Evolutionary conservation across 1,139 yeast genomes (phyloP), one percentile per base, ranked within the genome.

Genomic region (Schwanniomyces etchellsii): DNA sequence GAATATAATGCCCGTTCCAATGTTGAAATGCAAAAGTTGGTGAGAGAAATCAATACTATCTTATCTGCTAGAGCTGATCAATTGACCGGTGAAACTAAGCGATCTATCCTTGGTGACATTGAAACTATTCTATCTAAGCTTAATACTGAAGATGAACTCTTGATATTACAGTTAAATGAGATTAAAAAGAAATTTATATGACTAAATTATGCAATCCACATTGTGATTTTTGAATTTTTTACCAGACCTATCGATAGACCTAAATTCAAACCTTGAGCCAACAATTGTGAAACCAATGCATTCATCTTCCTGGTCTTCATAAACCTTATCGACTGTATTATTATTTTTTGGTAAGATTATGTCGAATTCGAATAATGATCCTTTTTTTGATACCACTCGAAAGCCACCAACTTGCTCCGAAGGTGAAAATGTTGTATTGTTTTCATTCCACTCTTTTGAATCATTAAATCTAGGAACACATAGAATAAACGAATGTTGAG

Each of bases 181-280:
- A 34, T 55, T 17, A 45, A 44, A 33, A 36, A 37, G 17, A 36
- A 29, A 20, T 33, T 43, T 31, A 25, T 18, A 13, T 35, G 32
- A 28, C 18, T 36, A 57, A 35, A 55, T 35, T n/a, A 83, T 55
- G 49, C 79, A 85, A 36, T 75, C 82, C 27, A 81, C 81, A 21
- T 73, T 69, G 43, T 81, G 91, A 36, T 77, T 74, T 55, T 89
- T 89, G 64, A 88, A 88, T 62, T 89, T 88, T 44, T 83, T 76
- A 15, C 83, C 85, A 0, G 95, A 77, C 36, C 98, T 65, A 44
- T 89, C 97, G 4, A 78, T 77, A 26, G 91, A 69, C 48, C 95
- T 69, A 39, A 79, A 73, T 39, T 80, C 77, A 44, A 89, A 74
- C 36, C 96, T 64, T 24, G 89, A 81, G 1, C 97, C 97, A 10